A percentile compares a stretch with the other conserved stretches of the same genome.
Evolutionary conservation across 208 protist species (phyloP).

Genomic region (Vickermania spadyakhi): DNA sequence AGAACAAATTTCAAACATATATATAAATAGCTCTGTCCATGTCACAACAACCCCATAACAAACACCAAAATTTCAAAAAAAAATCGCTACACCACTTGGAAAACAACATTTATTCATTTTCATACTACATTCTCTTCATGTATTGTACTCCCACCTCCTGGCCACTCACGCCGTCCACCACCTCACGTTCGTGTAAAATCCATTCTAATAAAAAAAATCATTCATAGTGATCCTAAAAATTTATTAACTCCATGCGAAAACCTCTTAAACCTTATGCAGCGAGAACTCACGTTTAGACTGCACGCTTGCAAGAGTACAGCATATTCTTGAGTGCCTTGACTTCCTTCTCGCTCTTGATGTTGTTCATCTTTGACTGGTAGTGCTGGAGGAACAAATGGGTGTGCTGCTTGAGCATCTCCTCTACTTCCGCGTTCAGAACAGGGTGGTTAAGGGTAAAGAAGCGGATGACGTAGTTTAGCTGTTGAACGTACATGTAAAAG

Average conservation of each 20-base stretch:
- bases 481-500: slow-evolving; percentile 83
- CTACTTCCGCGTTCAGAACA: slow-evolving; percentile 61
- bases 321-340: slow-evolving; percentile 83
- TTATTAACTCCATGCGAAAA: not conserved
- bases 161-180: too few relatives aligned
- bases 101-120: too few relatives aligned
- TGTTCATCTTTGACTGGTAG: slow-evolving; percentile 87
- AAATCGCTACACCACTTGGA: too few relatives aligned
- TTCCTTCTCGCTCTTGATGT: slow-evolving; percentile 83
- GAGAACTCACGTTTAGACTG: slow-evolving; percentile 32
- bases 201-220: not conserved
- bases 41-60: too few relatives aligned
- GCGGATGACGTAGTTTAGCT: slow-evolving; percentile 75
- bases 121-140: too few relatives aligned
- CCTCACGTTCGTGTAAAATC: not conserved
- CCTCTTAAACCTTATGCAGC: not conserved
- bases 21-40: too few relatives aligned
- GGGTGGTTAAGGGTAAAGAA: slow-evolving; percentile 76
- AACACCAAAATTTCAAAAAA: too few relatives aligned
- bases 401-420: slow-evolving; percentile 81
- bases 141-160: not conserved
- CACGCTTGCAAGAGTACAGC: slow-evolving; percentile 84
- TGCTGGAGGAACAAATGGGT: slow-evolving; percentile 75
- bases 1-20: too few relatives aligned
- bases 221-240: not conserved